Evolutionary conservation across 148 eudicot species (phyloP), one percentile per base, ranked within the genome.

Genomic region (Rheum nobile): DNA sequence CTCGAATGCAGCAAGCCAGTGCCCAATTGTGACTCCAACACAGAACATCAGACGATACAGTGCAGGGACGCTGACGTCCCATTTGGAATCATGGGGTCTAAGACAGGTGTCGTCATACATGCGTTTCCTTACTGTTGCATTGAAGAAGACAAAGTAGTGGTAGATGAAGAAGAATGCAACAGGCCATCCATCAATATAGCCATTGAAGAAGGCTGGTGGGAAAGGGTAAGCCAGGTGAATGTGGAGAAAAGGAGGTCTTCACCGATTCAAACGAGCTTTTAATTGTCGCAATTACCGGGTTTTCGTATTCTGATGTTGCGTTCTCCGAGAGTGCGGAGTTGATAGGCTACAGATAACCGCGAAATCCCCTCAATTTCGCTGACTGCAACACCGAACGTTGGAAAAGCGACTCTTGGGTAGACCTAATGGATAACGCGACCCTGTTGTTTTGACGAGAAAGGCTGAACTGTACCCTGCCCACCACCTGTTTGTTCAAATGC

Each of bases 161-260:
- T 94, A 94, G 57, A 91, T 87, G 17, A 86, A 85, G 73, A 89
- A 91, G 84, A 91, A 89, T 67, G 88, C 89, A 74, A 81, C 73
- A 16, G 96, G 97, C 98, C 98, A 94, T 9, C 98, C 98, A 78
- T 91, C 97, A 19, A 94, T 74, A 75, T 84, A 91, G 19, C 98
- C 97, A 83, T 91, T 94, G 81, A 87, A 89, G 82, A 71, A 75
- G 10, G 88, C 98, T 71, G 97, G 97, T 77, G 95, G 98, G 35
- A 89, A 14, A 93, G 75, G 35, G 98, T 91, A 8, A 91, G 77
- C 97, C 97, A 93, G 50, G 91, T 86, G 79, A 93, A 88, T 31
- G 82, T 79, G 39, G 97, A 86, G 29, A 75, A 37, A 89, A 34
- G 24, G 75, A 67, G 1, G 72, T 81, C 79, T 86, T 91, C 54